Evolutionary conservation across 1,284 basidiomycete species (phyloP).

Genomic region (Pterulicium gracile): DNA sequence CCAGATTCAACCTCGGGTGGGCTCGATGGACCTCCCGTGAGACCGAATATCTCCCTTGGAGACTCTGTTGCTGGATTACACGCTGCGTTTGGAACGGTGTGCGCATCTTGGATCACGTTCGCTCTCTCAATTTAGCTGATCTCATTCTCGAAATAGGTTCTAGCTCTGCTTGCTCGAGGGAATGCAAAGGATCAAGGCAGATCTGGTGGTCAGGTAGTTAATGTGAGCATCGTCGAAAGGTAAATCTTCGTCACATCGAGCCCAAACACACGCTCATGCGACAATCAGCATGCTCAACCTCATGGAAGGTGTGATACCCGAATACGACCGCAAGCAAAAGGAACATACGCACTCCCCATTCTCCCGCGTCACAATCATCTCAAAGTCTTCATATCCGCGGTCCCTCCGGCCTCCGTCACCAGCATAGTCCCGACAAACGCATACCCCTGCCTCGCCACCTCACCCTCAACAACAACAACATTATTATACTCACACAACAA

Average conservation of each 20-base stretch:
- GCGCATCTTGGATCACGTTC: constrained; percentile 10
- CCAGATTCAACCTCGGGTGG: constrained; percentile 40
- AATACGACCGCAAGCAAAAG: constrained; percentile 60
- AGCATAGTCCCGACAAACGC: constrained; percentile 67
- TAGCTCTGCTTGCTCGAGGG: constrained; percentile 57
- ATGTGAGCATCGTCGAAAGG: constrained; percentile 69
- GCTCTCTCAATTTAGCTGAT: neutral
- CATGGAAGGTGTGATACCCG: constrained; percentile 70
- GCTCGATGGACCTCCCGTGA: constrained; percentile 48
- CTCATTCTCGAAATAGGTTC: constrained; percentile 28
- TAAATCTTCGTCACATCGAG: constrained; percentile 10
- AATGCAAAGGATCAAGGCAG: constrained; percentile 25
- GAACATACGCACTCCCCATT: constrained; percentile 16
- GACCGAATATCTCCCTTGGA: constrained; percentile 61
- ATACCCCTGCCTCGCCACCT: constrained; percentile 47
- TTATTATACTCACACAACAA: constrained; percentile 59
- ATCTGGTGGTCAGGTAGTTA: constrained; percentile 45
- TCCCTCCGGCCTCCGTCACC: constrained; percentile 62
- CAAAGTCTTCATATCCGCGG: constrained; percentile 37
- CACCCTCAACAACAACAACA: constrained; percentile 32
- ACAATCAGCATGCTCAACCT: constrained; percentile 54
- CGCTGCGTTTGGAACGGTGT: constrained; percentile 60
- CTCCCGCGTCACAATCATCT: constrained; percentile 3
- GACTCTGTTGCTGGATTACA: constrained; percentile 63
- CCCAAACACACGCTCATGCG: neutral